Percentiles rank a stretch among this genome's conserved stretches.
Conservation (phyloP, 1,284 basidiomycete genomes). For the Inonotus hispidus region DNA sequence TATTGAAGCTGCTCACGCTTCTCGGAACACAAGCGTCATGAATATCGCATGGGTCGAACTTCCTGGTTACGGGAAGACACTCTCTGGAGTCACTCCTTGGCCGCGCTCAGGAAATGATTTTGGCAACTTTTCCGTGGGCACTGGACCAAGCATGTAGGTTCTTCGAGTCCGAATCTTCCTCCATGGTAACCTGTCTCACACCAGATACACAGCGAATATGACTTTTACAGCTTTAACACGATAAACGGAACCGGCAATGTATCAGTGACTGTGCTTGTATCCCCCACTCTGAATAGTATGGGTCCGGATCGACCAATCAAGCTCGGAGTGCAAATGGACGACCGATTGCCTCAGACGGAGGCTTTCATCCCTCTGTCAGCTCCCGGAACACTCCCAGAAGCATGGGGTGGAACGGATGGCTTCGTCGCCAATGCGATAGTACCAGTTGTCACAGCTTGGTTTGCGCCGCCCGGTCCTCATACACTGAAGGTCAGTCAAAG, state of each 20-base stretch:
- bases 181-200: background rate
- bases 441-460: constrained; percentile 30
- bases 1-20: constrained; percentile 57
- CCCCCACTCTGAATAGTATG: constrained; percentile 55
- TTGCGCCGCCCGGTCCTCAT: constrained; percentile 42
- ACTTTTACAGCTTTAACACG: constrained; percentile 53
- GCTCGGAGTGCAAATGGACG: constrained; percentile 53
- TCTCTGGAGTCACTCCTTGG: constrained; percentile 57
- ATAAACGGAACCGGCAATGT: constrained; percentile 38
- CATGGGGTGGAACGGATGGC: constrained; percentile 45
- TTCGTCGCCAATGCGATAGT: constrained; percentile 52
- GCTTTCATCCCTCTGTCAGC: constrained; percentile 46
- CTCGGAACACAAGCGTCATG: constrained; percentile 45
- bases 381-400: constrained; percentile 43
- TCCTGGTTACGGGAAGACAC: constrained; percentile 51
- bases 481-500: constrained; percentile 42
- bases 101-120: constrained; percentile 48
- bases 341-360: constrained; percentile 35
- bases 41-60: constrained; percentile 54
- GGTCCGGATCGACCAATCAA: constrained; percentile 48
- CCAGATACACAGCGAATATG: constrained; percentile 45
- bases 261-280: constrained; percentile 46
- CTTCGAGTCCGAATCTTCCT: background rate
- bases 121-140: constrained; percentile 51
- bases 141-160: constrained; percentile 54